phyloP scores from a whole-genome alignment of 2,329 filamentous ascomycete genomes.

The Fusarium keratoplasticum region DNA sequence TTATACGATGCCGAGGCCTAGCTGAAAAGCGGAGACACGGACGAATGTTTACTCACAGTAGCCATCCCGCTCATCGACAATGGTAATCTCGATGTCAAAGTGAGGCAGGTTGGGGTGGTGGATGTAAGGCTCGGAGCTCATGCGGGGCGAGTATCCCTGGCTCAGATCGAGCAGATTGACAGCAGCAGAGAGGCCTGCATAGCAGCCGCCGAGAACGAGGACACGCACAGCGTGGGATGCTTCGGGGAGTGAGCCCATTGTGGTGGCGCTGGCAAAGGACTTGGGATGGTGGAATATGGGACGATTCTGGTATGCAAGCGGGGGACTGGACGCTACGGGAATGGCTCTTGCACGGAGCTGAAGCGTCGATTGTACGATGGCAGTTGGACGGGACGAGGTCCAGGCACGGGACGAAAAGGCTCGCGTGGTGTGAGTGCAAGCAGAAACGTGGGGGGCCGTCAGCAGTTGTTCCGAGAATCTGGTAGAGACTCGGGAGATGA shows the following conservation, averaged over 20 bases:
- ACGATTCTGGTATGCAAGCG: constrained; percentile 9
- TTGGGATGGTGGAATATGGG: constrained; percentile 12
- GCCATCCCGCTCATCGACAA: constrained; percentile 85
- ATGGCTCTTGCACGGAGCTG: constrained; percentile 9
- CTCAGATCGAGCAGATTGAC: constrained; percentile 76
- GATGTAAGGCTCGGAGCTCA: constrained; percentile 50
- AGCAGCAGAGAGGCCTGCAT: constrained; percentile 75
- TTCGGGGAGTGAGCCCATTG: constrained; percentile 48
- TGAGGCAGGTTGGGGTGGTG: constrained; percentile 57
- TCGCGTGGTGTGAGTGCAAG: constrained; percentile 10
- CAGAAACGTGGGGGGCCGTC: constrained; percentile 19
- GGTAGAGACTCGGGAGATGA: constrained; percentile 24
- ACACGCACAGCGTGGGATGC: constrained; percentile 61
- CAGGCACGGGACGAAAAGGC: constrained; percentile 12
- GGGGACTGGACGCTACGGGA: constrained; percentile 1
- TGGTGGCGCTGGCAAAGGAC: constrained; percentile 29
- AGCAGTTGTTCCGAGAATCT: constrained; percentile 29
- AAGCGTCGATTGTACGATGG: constrained; percentile 12
- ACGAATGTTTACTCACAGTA: constrained; percentile 69
- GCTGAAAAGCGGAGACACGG: neutral
- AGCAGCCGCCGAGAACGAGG: constrained; percentile 77
- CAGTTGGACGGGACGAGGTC: constrained; percentile 7
- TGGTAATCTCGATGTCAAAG: constrained; percentile 74
- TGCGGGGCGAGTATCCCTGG: constrained; percentile 65
- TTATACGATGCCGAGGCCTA: neutral